Percentiles rank a stretch among this genome's conserved stretches.
These are phyloP conservation scores for Chalaropsis ovoidea DNA, from an alignment of 2,329 filamentous ascomycete genomes.

Conservation along the genomic window DNA sequence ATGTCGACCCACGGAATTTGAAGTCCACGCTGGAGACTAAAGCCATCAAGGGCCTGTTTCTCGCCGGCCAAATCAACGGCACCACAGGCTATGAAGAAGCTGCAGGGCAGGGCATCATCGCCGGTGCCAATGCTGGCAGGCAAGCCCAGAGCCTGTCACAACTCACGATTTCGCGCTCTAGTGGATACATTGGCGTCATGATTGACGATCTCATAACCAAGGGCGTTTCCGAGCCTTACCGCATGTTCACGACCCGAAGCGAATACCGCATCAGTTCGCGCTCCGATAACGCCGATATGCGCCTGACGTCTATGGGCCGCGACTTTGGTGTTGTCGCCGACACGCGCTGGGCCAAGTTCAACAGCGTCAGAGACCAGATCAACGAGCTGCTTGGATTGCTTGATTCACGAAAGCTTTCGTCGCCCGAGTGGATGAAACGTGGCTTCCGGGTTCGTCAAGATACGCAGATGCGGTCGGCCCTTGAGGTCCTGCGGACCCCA, in stretches of 20 bases:
- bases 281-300: conserved; percentile 84
- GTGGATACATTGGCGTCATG: conserved; percentile 97
- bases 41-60: conserved; percentile 73
- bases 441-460: conserved; percentile 63
- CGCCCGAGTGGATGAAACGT: conserved; percentile 55
- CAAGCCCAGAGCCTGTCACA: conserved; percentile 55
- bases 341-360: conserved; percentile 62
- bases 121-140: conserved; percentile 89
- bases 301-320: conserved; percentile 70
- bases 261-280: conserved; percentile 90
- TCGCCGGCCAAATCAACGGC: conserved; percentile 95
- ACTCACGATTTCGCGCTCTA: conserved; percentile 63
- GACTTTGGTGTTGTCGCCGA: conserved; percentile 70
- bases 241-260: conserved; percentile 94
- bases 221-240: conserved; percentile 90
- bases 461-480: conserved; percentile 56
- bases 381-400: conserved; percentile 54
- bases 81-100: conserved; percentile 98
- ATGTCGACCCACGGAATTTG: conserved; percentile 84
- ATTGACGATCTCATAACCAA: conserved; percentile 96
- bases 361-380: conserved; percentile 56
- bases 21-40: conserved; percentile 91
- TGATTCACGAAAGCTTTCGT: conserved; percentile 45
- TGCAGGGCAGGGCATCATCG: conserved; percentile 82
- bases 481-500: conserved; percentile 66